A percentile compares a stretch with the other conserved stretches of the same genome.
phyloP scores from a whole-genome alignment of 2,329 filamentous ascomycete species.

The Ophiostoma himal-ulmi region DNA sequence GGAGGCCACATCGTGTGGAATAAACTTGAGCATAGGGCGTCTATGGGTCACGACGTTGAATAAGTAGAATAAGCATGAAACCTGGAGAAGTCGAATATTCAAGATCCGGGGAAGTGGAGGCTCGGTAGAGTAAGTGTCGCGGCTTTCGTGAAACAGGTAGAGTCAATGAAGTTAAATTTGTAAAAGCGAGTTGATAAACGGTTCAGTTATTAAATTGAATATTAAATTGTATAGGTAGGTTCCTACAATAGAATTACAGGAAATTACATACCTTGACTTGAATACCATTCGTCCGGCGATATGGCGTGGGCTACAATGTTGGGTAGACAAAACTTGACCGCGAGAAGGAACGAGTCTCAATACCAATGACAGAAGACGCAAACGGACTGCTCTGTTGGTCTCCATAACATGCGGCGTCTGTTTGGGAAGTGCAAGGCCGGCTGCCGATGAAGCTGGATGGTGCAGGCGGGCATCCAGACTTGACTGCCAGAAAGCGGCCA shows the following conservation, averaged over 20 bases:
- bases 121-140: neutral
- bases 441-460: neutral
- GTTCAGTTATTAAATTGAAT: no score
- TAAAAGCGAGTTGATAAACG: no score
- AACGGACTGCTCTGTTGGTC: neutral
- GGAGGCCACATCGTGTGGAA: no score
- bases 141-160: neutral
- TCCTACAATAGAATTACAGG: no score
- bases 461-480: no score
- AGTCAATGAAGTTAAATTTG: neutral
- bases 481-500: neutral
- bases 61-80: neutral
- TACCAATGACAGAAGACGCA: neutral
- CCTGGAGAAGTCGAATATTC: neutral
- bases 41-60: neutral
- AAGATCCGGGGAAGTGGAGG: neutral
- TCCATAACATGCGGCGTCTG: neutral
- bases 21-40: neutral
- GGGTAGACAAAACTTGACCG: neutral
- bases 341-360: neutral
- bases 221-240: neutral
- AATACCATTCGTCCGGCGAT: neutral
- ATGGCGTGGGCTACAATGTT: neutral
- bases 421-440: neutral
- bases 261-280: neutral